Evolutionary conservation across 1,139 yeast genomes (phyloP), one percentile per base, ranked within the genome.

Genomic region (Pichia norvegensis): DNA sequence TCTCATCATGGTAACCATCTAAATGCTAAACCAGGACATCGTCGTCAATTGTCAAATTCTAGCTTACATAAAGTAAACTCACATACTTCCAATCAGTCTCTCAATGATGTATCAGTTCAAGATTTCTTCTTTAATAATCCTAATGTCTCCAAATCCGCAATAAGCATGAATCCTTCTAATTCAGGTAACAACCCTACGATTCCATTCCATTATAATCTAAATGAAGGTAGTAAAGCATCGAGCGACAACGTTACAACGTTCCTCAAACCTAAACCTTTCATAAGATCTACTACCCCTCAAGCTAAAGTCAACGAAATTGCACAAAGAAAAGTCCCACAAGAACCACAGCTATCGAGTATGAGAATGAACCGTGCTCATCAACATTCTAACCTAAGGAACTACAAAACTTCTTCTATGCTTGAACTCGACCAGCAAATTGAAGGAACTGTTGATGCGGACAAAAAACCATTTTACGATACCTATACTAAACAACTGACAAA

Each of bases 231-330:
- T 19, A 19, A 19, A n/a, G n/a, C n/a, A 35, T 19, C 23, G 8
- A 16, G 23, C 10, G 37, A 35, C 19, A 35, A 35, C 20, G 0
- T 64, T 5, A 23, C 49, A 16, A 38, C 73, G 4, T 70, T 67
- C 51, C 67, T 75, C 42, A 78, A 74, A 54, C 80, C 81, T 6
- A 66, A 67, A 40, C 49, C 61, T 2, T 40, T 52, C 20, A 42
- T 52, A 10, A 43, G 45, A 27, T 41, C 41, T 7, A 41, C 45
- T 17, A 38, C 47, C 4, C 48, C 52, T 11, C 47, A 43, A 36
- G 35, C 70, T 17, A 66, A 72, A 38, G 73, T 74, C 19, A 62
- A 72, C 9, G 78, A 73, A 20, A 67, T 67, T 51, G 60, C 61
- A 29, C 40, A 44, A 17, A 54, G 48, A 33, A 37, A 41, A 8